These are phyloP conservation scores for Botrytis sinoallii DNA, from an alignment of 2,329 filamentous ascomycete genomes.

Conservation along the genomic window DNA sequence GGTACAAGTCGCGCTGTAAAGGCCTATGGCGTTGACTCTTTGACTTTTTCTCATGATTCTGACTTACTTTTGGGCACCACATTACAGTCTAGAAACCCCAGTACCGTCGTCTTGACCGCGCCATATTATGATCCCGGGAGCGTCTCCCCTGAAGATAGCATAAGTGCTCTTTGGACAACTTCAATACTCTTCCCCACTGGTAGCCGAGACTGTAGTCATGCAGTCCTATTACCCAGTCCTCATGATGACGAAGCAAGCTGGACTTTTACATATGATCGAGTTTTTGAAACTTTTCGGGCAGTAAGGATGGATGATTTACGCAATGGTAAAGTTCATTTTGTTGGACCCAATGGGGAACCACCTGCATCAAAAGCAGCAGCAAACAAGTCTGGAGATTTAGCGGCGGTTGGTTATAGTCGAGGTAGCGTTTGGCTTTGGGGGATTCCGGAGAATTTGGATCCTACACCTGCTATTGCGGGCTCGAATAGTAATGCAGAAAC, in stretches of 20 bases:
- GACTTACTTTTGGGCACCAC: slow-evolving; percentile 77
- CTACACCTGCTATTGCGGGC: slow-evolving; percentile 44
- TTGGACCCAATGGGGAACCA: slow-evolving; percentile 59
- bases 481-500: slow-evolving; percentile 35
- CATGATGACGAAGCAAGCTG: slow-evolving; percentile 63
- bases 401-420: slow-evolving; percentile 66
- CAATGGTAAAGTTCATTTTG: slow-evolving; percentile 77
- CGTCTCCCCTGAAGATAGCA: slow-evolving; percentile 61
- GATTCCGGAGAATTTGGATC: slow-evolving; percentile 68
- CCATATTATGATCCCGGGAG: slow-evolving; percentile 75
- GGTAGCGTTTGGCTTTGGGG: slow-evolving; percentile 78
- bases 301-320: slow-evolving; percentile 71
- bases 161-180: slow-evolving; percentile 78
- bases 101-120: slow-evolving; percentile 67
- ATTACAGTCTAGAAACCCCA: slow-evolving; percentile 59
- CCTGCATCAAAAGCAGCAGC: slow-evolving; percentile 69
- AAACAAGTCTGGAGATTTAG: slow-evolving; percentile 66
- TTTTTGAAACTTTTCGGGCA: slow-evolving; percentile 74
- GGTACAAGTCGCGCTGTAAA: slow-evolving; percentile 68
- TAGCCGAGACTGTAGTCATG: slow-evolving; percentile 76
- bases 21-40: slow-evolving; percentile 69
- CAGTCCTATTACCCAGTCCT: slow-evolving; percentile 55
- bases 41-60: slow-evolving; percentile 75
- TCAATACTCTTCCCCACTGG: slow-evolving; percentile 81
- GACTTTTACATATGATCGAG: slow-evolving; percentile 75